Evolutionary conservation across 2,329 filamentous ascomycete species (phyloP), one percentile per base, ranked within the genome.

Genomic region (Plenodomus tracheiphilus): DNA sequence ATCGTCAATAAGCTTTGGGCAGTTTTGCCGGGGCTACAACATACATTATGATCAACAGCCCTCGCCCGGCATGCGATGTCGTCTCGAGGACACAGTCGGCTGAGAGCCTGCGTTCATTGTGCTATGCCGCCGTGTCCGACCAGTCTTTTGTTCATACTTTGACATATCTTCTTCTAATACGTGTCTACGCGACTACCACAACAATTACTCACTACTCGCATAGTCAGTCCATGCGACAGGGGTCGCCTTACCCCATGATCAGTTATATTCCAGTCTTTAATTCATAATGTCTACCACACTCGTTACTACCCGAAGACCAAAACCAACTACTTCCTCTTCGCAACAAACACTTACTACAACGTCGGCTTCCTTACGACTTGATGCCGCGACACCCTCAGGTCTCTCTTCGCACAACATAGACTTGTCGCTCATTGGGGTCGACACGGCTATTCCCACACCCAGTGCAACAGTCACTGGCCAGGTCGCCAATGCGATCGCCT

Each of bases 201-300:
- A 19, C 41, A 19, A 21, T 11, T 15, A 4, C 4, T 15, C 11
- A 32, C 28, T 32, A 8, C 28, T 32, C 15, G 6, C 4, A 10
- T 15, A 11, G 4, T 32, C 15, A 7, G 28, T 15, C 28, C 28
- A 15, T 11, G 22, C 28, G 28, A 15, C 13, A 32, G 28, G 6
- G 13, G 28, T 32, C 28, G 28, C 13, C 28, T 15, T 32, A 8
- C 22, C 32, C 37, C n/a, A 17, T 17, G 17, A 36, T n/a, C 36
- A 25, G 17, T 16, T n/a, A n/a, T 45, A 32, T 43, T 47, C 13
- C 15, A 6, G 15, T 4, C 15, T 11, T 8, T 46, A 62, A 65
- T 63, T 64, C 35, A 61, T 65, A 65, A 65, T 65, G 62, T 62
- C 62, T 62, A 61, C 57, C 59, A 48, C 53, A 43, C 28, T 54